Conservation (phyloP, 495 filamentous ascomycete genomes). For the Penicillium chermesinum region DNA sequence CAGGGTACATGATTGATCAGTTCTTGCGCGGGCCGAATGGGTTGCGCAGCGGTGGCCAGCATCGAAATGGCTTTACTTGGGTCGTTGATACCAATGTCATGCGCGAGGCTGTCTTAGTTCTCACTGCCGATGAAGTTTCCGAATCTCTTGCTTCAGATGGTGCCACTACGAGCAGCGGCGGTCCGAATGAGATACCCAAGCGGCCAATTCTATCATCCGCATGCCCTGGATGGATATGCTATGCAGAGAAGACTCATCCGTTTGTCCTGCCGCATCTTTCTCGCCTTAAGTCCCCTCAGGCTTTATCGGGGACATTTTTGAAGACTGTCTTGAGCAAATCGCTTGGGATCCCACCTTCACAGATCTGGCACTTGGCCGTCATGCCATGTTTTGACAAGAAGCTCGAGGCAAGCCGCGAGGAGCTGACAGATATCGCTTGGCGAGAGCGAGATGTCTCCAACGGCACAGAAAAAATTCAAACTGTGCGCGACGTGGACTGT, state of each 20-base stretch:
- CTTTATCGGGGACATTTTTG: slow-evolving; percentile 79
- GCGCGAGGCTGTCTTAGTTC: slow-evolving; percentile 68
- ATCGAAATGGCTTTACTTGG: slow-evolving; percentile 77
- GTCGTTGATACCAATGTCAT: slow-evolving; percentile 80
- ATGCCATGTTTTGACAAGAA: slow-evolving; percentile 99
- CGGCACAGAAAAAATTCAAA: slow-evolving; percentile 35
- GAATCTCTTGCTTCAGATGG: slow-evolving; percentile 31
- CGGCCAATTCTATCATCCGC: slow-evolving; percentile 82
- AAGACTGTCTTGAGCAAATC: slow-evolving; percentile 74
- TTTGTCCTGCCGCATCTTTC: slow-evolving; percentile 89
- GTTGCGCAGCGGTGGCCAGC: slow-evolving; percentile 59
- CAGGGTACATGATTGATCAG: slow-evolving; percentile 75
- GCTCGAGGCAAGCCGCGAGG: slow-evolving; percentile 87
- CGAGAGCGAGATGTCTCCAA: slow-evolving; percentile 7
- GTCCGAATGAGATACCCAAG: slow-evolving; percentile 37
- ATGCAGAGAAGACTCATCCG: slow-evolving; percentile 95
- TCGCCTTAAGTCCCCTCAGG: slow-evolving; percentile 88
- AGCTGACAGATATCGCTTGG: slow-evolving; percentile 83
- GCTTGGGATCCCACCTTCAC: slow-evolving; percentile 65
- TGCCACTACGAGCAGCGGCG: slow-evolving; percentile 4
- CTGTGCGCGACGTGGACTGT: slow-evolving; percentile 87
- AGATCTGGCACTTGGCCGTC: slow-evolving; percentile 88
- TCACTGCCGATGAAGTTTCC: slow-evolving; percentile 74
- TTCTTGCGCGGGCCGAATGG: slow-evolving; percentile 68
- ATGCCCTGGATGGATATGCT: slow-evolving; percentile 98